Base-by-base conservation (phyloP, 2,329 filamentous ascomycete genomes). In the Iodosphaeria phyllophila region DNA sequence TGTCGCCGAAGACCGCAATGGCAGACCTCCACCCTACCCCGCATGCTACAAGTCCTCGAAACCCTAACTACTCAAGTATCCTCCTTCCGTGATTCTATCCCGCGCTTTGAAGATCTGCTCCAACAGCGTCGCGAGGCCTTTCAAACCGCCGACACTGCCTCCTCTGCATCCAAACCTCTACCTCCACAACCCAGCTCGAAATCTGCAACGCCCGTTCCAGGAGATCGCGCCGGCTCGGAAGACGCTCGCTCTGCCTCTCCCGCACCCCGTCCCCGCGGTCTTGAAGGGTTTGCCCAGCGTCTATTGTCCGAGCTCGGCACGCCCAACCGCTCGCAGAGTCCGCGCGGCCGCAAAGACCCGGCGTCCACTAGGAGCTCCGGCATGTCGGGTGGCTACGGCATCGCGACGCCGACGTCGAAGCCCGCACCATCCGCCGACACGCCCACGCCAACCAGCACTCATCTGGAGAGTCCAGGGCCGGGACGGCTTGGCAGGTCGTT, bases 81-180 rank as follows among this genome's bases (percentile, higher is more conserved):
- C 9, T 51, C 52, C 2, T 82, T 74, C 52, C 64, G 68, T 26
- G 52, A 56, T 23, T 62, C 65, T 5, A 61, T 84, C 5, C 67
- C 74, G 0, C 66, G 77, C 18, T 84, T 83, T 40, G 72, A 80
- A 25, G 69, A 76, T 18, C 56, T 83, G 3, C 52, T 83, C 4
- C 72, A 61, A 48, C 70, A 62, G 45, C 69, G 59, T 8, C 65
- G 68, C 5, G 63, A 71, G 32, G 68, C 64, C 1, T 76, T 74
- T 37, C 63, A 67, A 36, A 65, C 64, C 3, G 65, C 68, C 3
- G 63, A 68, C 34, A 40, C 53, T 5, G 56, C 60, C 15, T n/a
- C n/a, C n/a, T n/a, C n/a, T n/a, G n/a, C n/a, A n/a, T n/a, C n/a
- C n/a, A n/a, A n/a, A n/a, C n/a, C n/a, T n/a, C 42, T 53, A 20